phyloP scores from a whole-genome alignment of 176 grass and related monocot species.

The Ampelocalamus luodianensis region DNA sequence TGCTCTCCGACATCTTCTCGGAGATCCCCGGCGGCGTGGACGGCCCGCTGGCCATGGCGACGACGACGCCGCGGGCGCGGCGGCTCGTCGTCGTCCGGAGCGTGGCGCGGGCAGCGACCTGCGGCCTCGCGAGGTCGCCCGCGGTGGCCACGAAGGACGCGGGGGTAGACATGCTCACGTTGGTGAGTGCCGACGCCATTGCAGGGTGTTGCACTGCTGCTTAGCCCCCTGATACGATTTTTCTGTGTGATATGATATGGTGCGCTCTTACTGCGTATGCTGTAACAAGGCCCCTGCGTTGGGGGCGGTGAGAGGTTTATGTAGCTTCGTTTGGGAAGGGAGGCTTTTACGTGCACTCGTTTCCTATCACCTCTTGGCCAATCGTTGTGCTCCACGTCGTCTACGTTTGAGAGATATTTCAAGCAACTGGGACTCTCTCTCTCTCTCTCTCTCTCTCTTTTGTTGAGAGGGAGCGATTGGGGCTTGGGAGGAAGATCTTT shows the following conservation, averaged over 20 bases:
- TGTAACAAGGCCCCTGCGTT: slow-evolving; percentile 17
- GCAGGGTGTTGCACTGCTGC: not conserved
- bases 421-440: no score
- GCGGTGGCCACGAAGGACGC: slow-evolving; percentile 35
- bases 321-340: slow-evolving; percentile 6
- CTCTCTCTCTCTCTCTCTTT: no score
- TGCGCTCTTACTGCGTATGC: not conserved
- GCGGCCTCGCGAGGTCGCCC: slow-evolving; percentile 35
- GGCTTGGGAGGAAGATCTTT: slow-evolving; percentile 30
- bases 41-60: slow-evolving; percentile 56
- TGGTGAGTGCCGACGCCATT: slow-evolving; percentile 65
- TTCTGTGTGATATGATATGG: not conserved
- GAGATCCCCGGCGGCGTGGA: slow-evolving; percentile 71
- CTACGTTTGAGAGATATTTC: slow-evolving; percentile 35
- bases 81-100: not conserved
- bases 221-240: not conserved
- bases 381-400: slow-evolving; percentile 23
- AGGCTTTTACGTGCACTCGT: slow-evolving; percentile 28
- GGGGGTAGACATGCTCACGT: slow-evolving; percentile 52
- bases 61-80: slow-evolving; percentile 16
- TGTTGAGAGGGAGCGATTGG: not conserved
- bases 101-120: slow-evolving; percentile 18
- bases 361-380: slow-evolving; percentile 58
- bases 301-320: not conserved
- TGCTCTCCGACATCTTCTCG: slow-evolving; percentile 86